Percentiles rank a stretch among this genome's conserved stretches.
Evolutionary conservation across 345 rosid species (phyloP).

Genomic region (Raphanus raphanistrum): DNA sequence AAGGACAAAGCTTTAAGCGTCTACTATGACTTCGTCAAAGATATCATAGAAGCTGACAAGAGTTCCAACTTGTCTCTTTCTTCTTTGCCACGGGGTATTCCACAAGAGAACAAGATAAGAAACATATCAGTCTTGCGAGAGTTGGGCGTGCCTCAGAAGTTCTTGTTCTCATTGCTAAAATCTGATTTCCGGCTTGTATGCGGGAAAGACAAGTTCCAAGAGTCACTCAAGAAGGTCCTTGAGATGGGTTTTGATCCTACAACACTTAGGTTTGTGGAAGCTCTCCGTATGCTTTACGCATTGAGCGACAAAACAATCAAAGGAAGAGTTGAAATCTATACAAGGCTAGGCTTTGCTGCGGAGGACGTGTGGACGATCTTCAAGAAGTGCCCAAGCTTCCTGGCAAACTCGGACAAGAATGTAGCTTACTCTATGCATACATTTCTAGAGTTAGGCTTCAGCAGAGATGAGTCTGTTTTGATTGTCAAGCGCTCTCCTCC

Average conservation of each 20-base stretch:
- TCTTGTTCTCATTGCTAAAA: background rate
- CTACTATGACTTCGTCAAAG: background rate
- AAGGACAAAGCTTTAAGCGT: background rate
- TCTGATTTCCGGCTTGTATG: background rate
- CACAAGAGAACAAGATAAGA: background rate
- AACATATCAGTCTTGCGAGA: background rate
- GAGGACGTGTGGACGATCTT: slow-evolving; percentile 31
- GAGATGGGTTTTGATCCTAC: background rate
- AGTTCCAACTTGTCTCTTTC: background rate
- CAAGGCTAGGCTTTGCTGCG: slow-evolving; percentile 36
- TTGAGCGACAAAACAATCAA: slow-evolving; percentile 4
- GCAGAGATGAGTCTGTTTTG: background rate
- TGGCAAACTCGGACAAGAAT: slow-evolving; percentile 27
- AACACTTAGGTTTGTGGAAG: slow-evolving; percentile 15
- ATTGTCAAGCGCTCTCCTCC: background rate
- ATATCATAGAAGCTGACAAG: background rate
- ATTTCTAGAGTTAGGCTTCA: slow-evolving; percentile 18
- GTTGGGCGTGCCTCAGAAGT: background rate
- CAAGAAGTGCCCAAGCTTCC: slow-evolving; percentile 17
- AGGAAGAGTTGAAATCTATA: background rate
- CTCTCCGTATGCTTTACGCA: background rate
- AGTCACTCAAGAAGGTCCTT: background rate
- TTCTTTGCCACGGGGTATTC: background rate
- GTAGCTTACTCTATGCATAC: slow-evolving; percentile 20
- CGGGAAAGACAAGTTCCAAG: background rate